A percentile compares a stretch with the other conserved stretches of the same genome.
phyloP scores from a whole-genome alignment of 1,284 basidiomycete genomes.

The Dichomitus squalens region DNA sequence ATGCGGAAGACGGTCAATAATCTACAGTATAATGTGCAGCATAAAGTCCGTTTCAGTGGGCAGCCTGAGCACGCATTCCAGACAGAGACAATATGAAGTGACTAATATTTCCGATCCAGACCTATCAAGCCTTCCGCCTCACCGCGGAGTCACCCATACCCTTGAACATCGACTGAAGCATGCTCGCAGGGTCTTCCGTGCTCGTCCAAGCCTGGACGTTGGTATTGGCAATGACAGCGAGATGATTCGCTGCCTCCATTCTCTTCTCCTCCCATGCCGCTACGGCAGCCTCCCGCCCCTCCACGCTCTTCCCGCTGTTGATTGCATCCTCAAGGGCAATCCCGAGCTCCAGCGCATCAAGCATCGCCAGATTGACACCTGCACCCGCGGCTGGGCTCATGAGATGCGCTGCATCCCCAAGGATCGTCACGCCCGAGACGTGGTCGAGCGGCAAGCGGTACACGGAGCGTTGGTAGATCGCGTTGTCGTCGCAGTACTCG shows the following conservation, averaged over 20 bases:
- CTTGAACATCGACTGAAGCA: too few species aligned
- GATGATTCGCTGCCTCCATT: neutral
- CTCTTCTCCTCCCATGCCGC: neutral
- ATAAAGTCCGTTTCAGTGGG: too few species aligned
- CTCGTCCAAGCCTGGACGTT: too few species aligned
- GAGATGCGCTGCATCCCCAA: constrained; percentile 51
- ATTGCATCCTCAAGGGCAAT: constrained; percentile 4
- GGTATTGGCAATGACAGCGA: too few species aligned
- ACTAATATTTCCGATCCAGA: too few species aligned
- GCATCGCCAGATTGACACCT: constrained; percentile 43
- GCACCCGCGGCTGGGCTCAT: constrained; percentile 50
- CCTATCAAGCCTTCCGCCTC: too few species aligned
- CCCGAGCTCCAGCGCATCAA: constrained; percentile 34
- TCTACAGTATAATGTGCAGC: too few species aligned
- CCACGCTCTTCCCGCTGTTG: neutral
- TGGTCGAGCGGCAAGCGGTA: constrained; percentile 14
- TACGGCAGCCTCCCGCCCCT: neutral
- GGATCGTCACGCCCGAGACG: constrained; percentile 24
- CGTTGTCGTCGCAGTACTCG: constrained; percentile 8
- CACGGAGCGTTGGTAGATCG: constrained; percentile 15
- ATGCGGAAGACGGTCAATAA: too few species aligned
- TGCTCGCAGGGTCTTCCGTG: too few species aligned
- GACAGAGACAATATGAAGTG: too few species aligned
- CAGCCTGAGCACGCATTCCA: too few species aligned
- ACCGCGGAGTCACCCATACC: too few species aligned